phyloP scores from a whole-genome alignment of 192 early-diverging fungal genomes.

The Coemansia sp. region DNA sequence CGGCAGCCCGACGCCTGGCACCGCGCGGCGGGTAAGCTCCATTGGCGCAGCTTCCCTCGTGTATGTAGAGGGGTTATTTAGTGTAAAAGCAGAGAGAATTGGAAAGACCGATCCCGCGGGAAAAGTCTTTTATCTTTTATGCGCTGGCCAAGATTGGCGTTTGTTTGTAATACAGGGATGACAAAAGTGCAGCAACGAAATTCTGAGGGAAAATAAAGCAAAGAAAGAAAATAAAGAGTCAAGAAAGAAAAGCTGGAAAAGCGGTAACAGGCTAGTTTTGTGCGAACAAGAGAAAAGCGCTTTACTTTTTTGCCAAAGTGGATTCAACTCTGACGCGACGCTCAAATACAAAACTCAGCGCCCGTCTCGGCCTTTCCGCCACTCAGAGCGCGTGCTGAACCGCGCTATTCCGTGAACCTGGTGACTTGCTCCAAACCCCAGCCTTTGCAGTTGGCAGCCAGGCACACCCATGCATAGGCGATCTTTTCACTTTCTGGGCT shows the following conservation, averaged over 20 bases:
- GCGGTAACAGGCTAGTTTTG: background rate
- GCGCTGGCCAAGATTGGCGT: background rate
- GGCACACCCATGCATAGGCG: no score
- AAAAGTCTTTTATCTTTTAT: no score
- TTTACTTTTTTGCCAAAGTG: no score
- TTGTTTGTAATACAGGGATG: background rate
- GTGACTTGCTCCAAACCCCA: background rate
- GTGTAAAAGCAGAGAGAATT: no score
- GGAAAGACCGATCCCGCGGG: no score
- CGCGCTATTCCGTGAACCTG: background rate
- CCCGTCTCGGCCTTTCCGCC: background rate
- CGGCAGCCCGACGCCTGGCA: slow-evolving; percentile 18
- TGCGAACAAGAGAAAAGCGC: background rate
- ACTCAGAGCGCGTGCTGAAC: background rate
- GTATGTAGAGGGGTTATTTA: no score
- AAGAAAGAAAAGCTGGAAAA: slow-evolving; percentile 1
- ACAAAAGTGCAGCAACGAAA: background rate
- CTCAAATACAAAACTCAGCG: no score
- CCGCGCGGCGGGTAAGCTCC: slow-evolving; percentile 40
- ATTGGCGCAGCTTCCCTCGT: slow-evolving; percentile 10
- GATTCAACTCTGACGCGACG: no score
- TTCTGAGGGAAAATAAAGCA: background rate
- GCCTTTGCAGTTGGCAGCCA: no score
- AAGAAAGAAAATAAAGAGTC: background rate
- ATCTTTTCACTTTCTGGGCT: no score